Evolutionary conservation across 129 eudicot genomes (phyloP), one percentile per base, ranked within the genome.

Genomic region (Oenanthe sinensis): DNA sequence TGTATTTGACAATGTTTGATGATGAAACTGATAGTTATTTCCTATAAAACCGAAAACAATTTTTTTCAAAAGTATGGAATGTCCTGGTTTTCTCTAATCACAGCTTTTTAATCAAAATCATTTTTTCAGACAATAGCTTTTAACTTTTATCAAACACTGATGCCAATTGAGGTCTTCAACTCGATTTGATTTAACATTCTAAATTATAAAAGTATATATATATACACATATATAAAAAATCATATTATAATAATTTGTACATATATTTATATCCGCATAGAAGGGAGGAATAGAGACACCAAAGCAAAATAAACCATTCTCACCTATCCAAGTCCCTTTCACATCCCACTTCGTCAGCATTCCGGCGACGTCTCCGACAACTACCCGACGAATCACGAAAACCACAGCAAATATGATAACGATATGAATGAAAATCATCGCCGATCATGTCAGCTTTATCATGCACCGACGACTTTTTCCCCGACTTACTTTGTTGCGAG

Each of bases 401-500:
- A 3, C 39, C 24, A 4, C 28, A 49, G 28, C 70, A 42, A 90
- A 79, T 67, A 81, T 84, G 48, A 82, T 36, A 79, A 77, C 81
- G 79, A 71, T 33, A 90, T 92, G 93, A 92, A 50, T 36, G 63
- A 26, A 40, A 72, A 50, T 45, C 52, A 26, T 63, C 84, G 78
- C 44, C 83, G 79, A 82, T 82, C 91, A 93, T 93, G 98, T 86
- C 98, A 75, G 63, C 69, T 65, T 28, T 87, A 30, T 84, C 98
- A 15, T 89, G 75, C 91, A 82, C 92, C 77, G 92, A 90, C 83
- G 92, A 90, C 84, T 80, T 90, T 79, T 87, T 86, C 85, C 84
- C 96, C 85, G 98, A 93, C 60, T 86, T 91, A 17, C 96, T 91
- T 78, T 94, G 98, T 88, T 71, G 88, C 76, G 98, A 93, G 87